Evolutionary conservation across 2,329 filamentous ascomycete genomes (phyloP).

Genomic region (Botrytis fabae): DNA sequence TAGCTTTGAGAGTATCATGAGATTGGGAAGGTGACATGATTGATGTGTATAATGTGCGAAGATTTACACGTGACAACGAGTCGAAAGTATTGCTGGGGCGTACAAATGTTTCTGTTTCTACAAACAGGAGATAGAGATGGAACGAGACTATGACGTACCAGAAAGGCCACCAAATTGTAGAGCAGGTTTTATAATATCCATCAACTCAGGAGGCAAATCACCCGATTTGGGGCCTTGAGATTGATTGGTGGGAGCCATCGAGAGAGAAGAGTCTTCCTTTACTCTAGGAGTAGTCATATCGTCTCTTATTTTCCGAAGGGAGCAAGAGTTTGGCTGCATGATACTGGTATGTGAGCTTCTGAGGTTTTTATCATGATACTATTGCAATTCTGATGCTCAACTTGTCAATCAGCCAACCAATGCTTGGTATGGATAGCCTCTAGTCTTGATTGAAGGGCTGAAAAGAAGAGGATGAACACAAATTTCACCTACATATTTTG

Average conservation of each 20-base stretch:
- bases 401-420: not conserved
- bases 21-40: too few relatives aligned
- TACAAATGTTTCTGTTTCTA: not conserved
- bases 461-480: not conserved
- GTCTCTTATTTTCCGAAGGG: conserved; percentile 34
- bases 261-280: conserved; percentile 5
- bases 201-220: conserved; percentile 46
- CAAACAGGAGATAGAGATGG: conserved; percentile 8
- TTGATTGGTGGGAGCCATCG: conserved; percentile 2
- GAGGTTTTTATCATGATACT: conserved; percentile 6
- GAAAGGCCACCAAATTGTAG: conserved; percentile 60
- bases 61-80: not conserved
- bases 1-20: not conserved
- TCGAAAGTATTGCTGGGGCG: not conserved
- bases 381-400: not conserved
- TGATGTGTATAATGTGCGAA: not conserved
- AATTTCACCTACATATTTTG: not conserved
- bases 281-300: conserved; percentile 31
- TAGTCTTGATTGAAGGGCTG: not conserved
- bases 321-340: conserved; percentile 37
- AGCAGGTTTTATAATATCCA: conserved; percentile 51
- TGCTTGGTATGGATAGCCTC: not conserved
- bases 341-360: not conserved
- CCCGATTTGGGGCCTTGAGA: conserved; percentile 15
- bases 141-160: conserved; percentile 47